A percentile compares a stretch with the other conserved stretches of the same genome.
These are phyloP conservation scores for Pestalotiopsis fici DNA, from an alignment of 2,329 filamentous ascomycete species.

Conservation along the genomic window DNA sequence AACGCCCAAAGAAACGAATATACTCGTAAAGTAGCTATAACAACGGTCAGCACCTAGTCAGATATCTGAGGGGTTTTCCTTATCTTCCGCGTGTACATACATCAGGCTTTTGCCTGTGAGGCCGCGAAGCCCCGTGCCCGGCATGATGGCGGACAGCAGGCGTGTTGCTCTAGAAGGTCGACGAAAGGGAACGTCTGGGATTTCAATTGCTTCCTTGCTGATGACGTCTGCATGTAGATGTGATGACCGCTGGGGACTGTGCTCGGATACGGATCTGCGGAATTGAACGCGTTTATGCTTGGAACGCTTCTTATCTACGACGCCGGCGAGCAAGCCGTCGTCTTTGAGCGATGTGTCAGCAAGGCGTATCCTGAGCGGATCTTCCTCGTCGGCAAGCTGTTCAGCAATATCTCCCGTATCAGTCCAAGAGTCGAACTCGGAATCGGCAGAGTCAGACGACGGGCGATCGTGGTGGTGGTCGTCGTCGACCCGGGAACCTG, in stretches of 20 bases:
- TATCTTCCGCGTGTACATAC: constrained; percentile 49
- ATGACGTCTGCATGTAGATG: constrained; percentile 42
- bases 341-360: constrained; percentile 63
- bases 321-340: constrained; percentile 57
- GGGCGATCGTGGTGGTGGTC: constrained; percentile 46
- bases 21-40: constrained; percentile 86
- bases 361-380: constrained; percentile 75
- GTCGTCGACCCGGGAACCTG: constrained; percentile 42
- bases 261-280: constrained; percentile 47
- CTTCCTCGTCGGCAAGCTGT: constrained; percentile 80
- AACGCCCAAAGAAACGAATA: constrained; percentile 83
- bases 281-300: constrained; percentile 71
- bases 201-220: constrained; percentile 77
- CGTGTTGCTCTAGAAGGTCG: constrained; percentile 68
- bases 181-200: constrained; percentile 68
- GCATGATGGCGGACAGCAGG: constrained; percentile 82
- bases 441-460: constrained; percentile 54
- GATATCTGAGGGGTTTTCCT: not conserved
- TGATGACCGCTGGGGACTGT: constrained; percentile 31
- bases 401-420: constrained; percentile 95
- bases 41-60: constrained; percentile 15
- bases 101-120: constrained; percentile 94
- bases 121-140: constrained; percentile 79
- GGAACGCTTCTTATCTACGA: constrained; percentile 44
- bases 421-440: constrained; percentile 78